phyloP scores from a whole-genome alignment of 768 basidiomycete genomes.

The Hericium alpestre region DNA sequence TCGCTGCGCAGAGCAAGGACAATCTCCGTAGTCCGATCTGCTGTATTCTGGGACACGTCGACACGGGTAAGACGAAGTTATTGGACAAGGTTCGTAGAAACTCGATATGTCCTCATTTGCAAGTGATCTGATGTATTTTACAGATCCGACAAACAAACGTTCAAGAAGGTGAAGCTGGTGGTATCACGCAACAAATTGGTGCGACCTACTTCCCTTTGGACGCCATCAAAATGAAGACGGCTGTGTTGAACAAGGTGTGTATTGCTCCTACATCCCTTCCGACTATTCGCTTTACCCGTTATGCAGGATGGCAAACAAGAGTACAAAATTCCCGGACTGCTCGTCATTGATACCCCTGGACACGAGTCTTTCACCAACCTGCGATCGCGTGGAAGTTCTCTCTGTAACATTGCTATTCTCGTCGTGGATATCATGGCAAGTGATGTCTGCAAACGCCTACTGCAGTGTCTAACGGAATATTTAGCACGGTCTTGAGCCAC shows the following conservation, averaged over 20 bases:
- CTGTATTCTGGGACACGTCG: conserved; percentile 98
- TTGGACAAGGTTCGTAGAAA: conserved; percentile 68
- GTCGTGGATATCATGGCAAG: conserved; percentile 95
- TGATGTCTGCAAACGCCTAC: conserved; percentile 1
- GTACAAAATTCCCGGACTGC: conserved; percentile 93
- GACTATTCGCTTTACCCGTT: background rate
- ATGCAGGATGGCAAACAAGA: conserved; percentile 67
- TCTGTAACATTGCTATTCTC: conserved; percentile 97
- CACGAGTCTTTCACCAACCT: conserved; percentile 99
- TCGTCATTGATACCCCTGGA: conserved; percentile 96
- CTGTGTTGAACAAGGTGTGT: conserved; percentile 77
- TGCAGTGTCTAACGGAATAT: background rate
- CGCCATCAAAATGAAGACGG: conserved; percentile 87
- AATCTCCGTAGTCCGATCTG: conserved; percentile 93
- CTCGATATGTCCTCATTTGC: conserved; percentile 9
- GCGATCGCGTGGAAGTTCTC: conserved; percentile 87
- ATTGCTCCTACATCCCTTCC: background rate
- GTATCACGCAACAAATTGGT: conserved; percentile 99
- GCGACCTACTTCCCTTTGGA: conserved; percentile 98
- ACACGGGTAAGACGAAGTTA: conserved; percentile 97
- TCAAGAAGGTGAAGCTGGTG: conserved; percentile 98
- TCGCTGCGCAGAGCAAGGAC: conserved; percentile 81
- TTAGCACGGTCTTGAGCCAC: conserved; percentile 94
- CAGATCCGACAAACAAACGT: conserved; percentile 99
- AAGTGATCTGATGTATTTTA: background rate